These are phyloP conservation scores for Pythium dissotocum DNA, from an alignment of 352 stramenopile genomes.

Conservation along the genomic window DNA sequence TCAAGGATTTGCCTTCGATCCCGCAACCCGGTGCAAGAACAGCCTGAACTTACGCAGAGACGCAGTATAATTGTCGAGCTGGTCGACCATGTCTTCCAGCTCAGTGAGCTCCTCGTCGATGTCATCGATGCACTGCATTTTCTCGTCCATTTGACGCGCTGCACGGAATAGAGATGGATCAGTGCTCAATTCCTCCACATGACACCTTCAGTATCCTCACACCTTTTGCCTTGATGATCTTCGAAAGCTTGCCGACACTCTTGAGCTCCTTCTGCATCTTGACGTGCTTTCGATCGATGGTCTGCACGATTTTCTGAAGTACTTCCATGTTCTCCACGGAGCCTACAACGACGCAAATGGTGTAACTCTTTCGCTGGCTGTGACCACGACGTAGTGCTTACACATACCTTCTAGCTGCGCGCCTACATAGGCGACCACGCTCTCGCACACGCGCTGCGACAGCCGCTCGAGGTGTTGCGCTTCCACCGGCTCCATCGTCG, in stretches of 20 bases:
- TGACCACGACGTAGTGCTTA: background rate
- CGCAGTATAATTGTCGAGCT: slow-evolving; percentile 77
- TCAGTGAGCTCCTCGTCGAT: slow-evolving; percentile 85
- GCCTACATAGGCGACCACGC: slow-evolving; percentile 64
- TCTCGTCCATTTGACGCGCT: slow-evolving; percentile 65
- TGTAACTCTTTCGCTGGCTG: background rate
- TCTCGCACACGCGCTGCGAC: slow-evolving; percentile 67
- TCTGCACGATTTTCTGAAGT: slow-evolving; percentile 59
- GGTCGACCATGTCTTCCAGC: slow-evolving; percentile 87
- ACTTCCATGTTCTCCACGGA: slow-evolving; percentile 77
- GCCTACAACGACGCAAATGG: slow-evolving; percentile 32
- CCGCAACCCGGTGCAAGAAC: background rate
- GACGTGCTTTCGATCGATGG: slow-evolving; percentile 64
- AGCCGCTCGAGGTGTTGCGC: slow-evolving; percentile 60
- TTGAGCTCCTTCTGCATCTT: slow-evolving; percentile 60
- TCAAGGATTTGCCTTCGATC: slow-evolving; percentile 6
- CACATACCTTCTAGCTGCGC: slow-evolving; percentile 58
- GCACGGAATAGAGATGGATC: background rate
- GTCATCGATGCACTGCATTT: slow-evolving; percentile 78
- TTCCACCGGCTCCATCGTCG: slow-evolving; percentile 58
- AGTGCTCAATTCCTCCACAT: background rate
- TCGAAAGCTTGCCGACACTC: slow-evolving; percentile 64
- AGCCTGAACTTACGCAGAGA: slow-evolving; percentile 54
- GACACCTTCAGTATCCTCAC: background rate
- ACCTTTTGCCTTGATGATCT: slow-evolving; percentile 73